Evolutionary conservation across 192 early-diverging fungal species (phyloP).

Genomic region (Phycomyces nitens): DNA sequence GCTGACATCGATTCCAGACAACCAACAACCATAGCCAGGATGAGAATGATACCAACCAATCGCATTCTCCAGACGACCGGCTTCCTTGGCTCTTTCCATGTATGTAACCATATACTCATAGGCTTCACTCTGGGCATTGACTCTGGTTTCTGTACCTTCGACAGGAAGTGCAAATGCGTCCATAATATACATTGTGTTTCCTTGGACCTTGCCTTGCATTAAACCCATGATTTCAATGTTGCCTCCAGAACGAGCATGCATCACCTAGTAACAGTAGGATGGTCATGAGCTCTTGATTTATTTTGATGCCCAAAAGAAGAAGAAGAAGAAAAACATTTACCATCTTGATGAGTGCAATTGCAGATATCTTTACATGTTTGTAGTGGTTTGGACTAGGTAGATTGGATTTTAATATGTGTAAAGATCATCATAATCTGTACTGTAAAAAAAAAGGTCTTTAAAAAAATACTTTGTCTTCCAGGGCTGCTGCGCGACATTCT

Average conservation of each 20-base stretch:
- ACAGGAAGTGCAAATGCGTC: constrained; percentile 97
- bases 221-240: constrained; percentile 96
- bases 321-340: constrained; percentile 36
- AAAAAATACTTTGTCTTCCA: constrained; percentile 77
- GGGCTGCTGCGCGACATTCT: constrained; percentile 59
- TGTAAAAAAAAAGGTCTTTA: neutral
- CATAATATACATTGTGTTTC: constrained; percentile 89
- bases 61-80: constrained; percentile 86
- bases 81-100: constrained; percentile 76
- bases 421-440: neutral
- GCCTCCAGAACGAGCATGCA: constrained; percentile 97
- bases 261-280: constrained; percentile 52
- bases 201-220: constrained; percentile 92
- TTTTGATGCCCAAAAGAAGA: neutral
- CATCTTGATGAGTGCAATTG: constrained; percentile 97
- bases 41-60: constrained; percentile 99
- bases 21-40: constrained; percentile 99
- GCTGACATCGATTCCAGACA: constrained; percentile 96
- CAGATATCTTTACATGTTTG: constrained; percentile 87
- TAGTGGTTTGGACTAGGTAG: constrained; percentile 73
- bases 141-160: constrained; percentile 96
- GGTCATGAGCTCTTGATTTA: neutral
- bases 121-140: constrained; percentile 87
- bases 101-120: constrained; percentile 99
- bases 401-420: neutral